Evolutionary conservation across 2,329 filamentous ascomycete species (phyloP), one percentile per base, ranked within the genome.

Genomic region (Tolypocladium album): DNA sequence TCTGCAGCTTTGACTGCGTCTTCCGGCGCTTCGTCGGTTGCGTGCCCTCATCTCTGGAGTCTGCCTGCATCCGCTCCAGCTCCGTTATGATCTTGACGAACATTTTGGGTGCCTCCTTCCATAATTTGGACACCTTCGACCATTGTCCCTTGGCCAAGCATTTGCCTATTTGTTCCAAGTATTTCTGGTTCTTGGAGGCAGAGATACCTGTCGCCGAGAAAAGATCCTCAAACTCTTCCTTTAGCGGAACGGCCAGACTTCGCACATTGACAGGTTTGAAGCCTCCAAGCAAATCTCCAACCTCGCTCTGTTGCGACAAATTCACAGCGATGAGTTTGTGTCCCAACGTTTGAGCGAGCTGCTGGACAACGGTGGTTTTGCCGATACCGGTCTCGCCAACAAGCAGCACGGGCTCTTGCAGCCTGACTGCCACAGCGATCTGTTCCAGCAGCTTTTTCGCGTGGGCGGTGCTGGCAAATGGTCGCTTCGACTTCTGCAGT

Each of bases 361-460:
- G 92, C 72, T 99, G 94, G 17, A 99, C 88, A 34, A 94, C 89
- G 0, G 94, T 96, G 0, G 94, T 99, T 75, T 99, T 99, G 67
- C 94, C 94, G 57, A 96, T 97, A 78, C 94, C 94, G 9, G 94
- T 99, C 76, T 99, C 94, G 70, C 94, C 94, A n/a, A 99, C 94
- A 36, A 99, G 84, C 22, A 99, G 77, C 1, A 96, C 84, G 4
- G 95, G 92, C 69, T 99, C 94, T n/a, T 85, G 83, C 67, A 92
- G 84, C 63, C 88, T 86, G 7, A 97, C 85, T 1, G 92, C 88
- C 43, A 90, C 87, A 1, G 90, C 86, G 59, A 97, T 89, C 70
- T 95, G 90, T 71, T 99, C 95, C 57, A 99, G 82, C 15, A 96
- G 79, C 63, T 88, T 85, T 64, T 90, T 85, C 0, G 93, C 93